These are phyloP conservation scores for Arabidopsis suecica DNA, from an alignment of 345 rosid species.

Conservation along the genomic window DNA sequence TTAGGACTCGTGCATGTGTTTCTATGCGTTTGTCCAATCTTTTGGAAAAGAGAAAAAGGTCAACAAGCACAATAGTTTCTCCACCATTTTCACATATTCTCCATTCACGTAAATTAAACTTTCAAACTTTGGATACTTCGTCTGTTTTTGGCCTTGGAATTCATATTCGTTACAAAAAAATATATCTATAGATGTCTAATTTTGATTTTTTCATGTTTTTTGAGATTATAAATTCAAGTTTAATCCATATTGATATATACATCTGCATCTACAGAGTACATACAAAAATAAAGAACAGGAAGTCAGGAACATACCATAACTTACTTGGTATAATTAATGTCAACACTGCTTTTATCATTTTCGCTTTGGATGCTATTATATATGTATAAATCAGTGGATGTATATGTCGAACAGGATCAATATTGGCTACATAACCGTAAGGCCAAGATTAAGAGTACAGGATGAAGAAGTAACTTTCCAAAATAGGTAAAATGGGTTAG, in stretches of 20 bases:
- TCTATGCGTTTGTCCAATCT: conserved; percentile 39
- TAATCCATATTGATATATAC: not conserved
- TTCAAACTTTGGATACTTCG: conserved; percentile 20
- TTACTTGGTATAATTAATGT: not conserved
- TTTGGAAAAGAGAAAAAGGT: conserved; percentile 36
- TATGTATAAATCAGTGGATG: conserved; percentile 33
- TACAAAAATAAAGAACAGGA: no score
- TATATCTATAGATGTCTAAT: not conserved
- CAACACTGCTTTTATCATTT: not conserved
- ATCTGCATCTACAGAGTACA: no score
- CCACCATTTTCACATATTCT: conserved; percentile 40
- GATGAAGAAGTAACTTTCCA: conserved; percentile 40
- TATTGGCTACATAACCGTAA: conserved; percentile 17
- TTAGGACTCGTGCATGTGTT: conserved; percentile 48
- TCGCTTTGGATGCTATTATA: not conserved
- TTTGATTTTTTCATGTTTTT: not conserved
- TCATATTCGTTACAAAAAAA: no score
- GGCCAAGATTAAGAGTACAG: conserved; percentile 8
- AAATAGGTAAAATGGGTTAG: conserved; percentile 43
- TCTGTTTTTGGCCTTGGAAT: not conserved
- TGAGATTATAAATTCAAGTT: not conserved
- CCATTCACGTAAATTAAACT: conserved; percentile 20
- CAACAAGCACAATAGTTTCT: conserved; percentile 45
- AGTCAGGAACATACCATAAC: no score
- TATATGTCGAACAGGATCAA: conserved; percentile 7